Percentiles rank a stretch among this genome's conserved stretches.
phyloP scores from a whole-genome alignment of 441 rosid species.

The Kokia cookei region DNA sequence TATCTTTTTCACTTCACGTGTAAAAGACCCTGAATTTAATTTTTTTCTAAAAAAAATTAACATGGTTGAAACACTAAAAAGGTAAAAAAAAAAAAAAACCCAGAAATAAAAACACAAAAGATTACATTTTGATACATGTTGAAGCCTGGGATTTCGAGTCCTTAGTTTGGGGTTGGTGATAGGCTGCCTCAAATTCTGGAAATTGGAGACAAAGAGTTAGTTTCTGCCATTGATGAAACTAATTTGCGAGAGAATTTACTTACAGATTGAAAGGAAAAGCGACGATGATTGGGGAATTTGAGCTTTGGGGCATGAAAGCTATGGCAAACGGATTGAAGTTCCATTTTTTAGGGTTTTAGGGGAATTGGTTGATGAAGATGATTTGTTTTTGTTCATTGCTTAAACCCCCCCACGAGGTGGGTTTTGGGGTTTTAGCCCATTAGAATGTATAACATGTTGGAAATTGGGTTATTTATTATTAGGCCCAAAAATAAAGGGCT shows the following conservation, averaged over 20 bases:
- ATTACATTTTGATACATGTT: slow-evolving; percentile 21
- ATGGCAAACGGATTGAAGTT: slow-evolving; percentile 38
- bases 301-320: slow-evolving; percentile 35
- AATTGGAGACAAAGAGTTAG: slow-evolving; percentile 1
- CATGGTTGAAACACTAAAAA: not conserved
- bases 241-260: slow-evolving; percentile 7
- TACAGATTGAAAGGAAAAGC: slow-evolving; percentile 22
- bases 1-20: slow-evolving; percentile 14
- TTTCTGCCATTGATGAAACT: not conserved
- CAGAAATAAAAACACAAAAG: not conserved
- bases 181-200: slow-evolving; percentile 21
- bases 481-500: not conserved
- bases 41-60: not conserved
- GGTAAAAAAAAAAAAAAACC: not conserved
- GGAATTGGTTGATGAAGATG: not conserved
- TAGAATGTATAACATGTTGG: not conserved
- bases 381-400: not conserved
- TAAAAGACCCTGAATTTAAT: slow-evolving; percentile 16
- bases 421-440: not conserved
- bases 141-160: slow-evolving; percentile 3
- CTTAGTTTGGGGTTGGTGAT: slow-evolving; percentile 7
- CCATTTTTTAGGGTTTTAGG: slow-evolving; percentile 30
- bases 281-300: slow-evolving; percentile 12
- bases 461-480: not conserved
- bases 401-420: not conserved